Evolutionary conservation across 768 basidiomycete species (phyloP).

Genomic region (Tephrocybe sp.): DNA sequence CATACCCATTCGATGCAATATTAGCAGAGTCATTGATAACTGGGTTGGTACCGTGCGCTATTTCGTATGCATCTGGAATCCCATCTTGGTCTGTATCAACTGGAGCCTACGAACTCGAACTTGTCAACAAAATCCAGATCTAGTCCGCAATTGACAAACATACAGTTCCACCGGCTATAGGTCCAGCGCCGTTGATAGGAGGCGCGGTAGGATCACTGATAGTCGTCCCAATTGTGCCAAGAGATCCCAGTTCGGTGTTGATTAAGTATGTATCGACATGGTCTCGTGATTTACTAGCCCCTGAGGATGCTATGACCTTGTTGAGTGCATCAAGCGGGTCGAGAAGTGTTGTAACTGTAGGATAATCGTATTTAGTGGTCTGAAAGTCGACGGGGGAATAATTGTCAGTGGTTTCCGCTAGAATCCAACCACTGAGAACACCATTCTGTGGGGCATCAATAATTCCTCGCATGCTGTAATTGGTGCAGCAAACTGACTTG

Average conservation of each 20-base stretch:
- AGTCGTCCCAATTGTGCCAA: slow-evolving; percentile 32
- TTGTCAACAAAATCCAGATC: background rate
- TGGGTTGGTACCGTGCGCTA: slow-evolving; percentile 30
- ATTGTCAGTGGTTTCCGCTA: slow-evolving; percentile 26
- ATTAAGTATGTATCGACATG: slow-evolving; percentile 32
- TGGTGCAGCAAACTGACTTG: slow-evolving; percentile 14
- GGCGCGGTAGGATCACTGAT: slow-evolving; percentile 27
- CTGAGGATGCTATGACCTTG: slow-evolving; percentile 28
- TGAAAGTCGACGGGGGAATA: slow-evolving; percentile 35
- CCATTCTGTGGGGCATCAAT: slow-evolving; percentile 22
- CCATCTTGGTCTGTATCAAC: slow-evolving; percentile 31
- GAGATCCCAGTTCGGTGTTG: slow-evolving; percentile 29
- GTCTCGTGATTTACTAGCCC: slow-evolving; percentile 33
- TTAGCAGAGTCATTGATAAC: slow-evolving; percentile 28
- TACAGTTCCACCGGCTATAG: slow-evolving; percentile 31
- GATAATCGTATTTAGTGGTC: slow-evolving; percentile 27
- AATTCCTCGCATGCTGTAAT: background rate
- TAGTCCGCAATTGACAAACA: background rate
- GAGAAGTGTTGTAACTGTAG: slow-evolving; percentile 28
- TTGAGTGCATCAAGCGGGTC: slow-evolving; percentile 28
- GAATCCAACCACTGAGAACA: slow-evolving; percentile 27
- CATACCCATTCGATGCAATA: slow-evolving; percentile 34
- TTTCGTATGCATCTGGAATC: slow-evolving; percentile 33
- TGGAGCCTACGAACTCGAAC: slow-evolving; percentile 20
- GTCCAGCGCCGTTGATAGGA: slow-evolving; percentile 32